Evolutionary conservation across 345 rosid species (phyloP), one percentile per base, ranked within the genome.

Genomic region (Firmiana major): DNA sequence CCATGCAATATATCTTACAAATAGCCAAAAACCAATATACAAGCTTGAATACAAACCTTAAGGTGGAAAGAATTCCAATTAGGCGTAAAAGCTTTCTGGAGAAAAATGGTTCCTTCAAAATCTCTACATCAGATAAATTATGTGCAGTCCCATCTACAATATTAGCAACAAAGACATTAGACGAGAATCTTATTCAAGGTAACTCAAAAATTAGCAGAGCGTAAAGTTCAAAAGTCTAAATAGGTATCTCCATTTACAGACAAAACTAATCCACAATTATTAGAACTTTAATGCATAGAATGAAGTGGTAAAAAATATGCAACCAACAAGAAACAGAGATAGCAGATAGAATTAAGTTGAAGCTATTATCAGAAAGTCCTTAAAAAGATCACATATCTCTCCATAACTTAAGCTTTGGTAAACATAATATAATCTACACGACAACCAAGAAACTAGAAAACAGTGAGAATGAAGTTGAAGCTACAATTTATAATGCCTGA

Each of bases 61-160:
- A 91, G 83, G 85, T 78, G 31, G 92, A 89, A 75, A 94, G 98
- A 81, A 94, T 86, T 80, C 79, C 88, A 81, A 91, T 85, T 54
- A 94, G 90, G 76, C 92, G 80, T 68, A 88, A 75, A 74, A 94
- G 87, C 89, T 94, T 94, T 77, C 70, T 79, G 36, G 98, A 93
- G 87, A 93, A 94, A 83, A 88, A 87, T 66, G 98, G 98, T 82
- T 93, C 93, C 85, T 79, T 84, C 78, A 93, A 77, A 71, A 84
- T 87, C 79, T 85, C 91, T 63, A 80, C 28, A 77, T 74, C 55
- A 78, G 93, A 84, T 74, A 91, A 45, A 81, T 87, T 82, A 78
- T 83, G 78, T 73, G 88, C 71, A 76, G 79, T 58, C 63, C 78
- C 87, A 87, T 77, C 96, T 91, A 85, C 88, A 88, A 74, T 73